Evolutionary conservation across 352 stramenopile genomes (phyloP), one percentile per base, ranked within the genome.

Genomic region (Globisporangium viniferum): DNA sequence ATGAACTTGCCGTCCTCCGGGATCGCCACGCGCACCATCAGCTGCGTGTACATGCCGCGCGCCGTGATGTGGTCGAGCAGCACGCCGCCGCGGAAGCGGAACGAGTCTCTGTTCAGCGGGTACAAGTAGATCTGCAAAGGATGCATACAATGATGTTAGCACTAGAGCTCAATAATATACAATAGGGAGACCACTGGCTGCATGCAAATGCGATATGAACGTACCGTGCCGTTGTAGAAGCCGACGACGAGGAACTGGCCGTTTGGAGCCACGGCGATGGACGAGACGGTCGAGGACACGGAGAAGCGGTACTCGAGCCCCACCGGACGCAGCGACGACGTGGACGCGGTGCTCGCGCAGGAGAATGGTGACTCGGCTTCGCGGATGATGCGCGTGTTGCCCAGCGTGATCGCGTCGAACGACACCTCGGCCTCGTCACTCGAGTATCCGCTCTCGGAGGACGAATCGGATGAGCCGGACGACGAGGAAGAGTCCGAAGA

Each of bases 1-100:
- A 94, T 93, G 64, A 94, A 95, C 59, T 86, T 89, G 56, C 86
- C 86, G 59, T 94, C 83, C 3, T 90, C 79, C 0, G 86, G 86
- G 59, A 95, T 75, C 3, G 85, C 73, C 5, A 95, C 86, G 9
- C 84, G 86, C 48, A 95, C 81, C 74, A 90, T 91, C 7, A 95
- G 78, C 73, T 92, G 82, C 12, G 86, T 95, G 68, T 94, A 93
- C 80, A 95, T 90, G 59, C 82, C 86, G 5, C 86, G 79, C 20
- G 88, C 78, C 22, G 87, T 80, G 64, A 95, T 94, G 58, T 93
- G 84, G 69, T 91, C 86, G n/a, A 95, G 70, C 15, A 95, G 59
- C 3, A 95, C 85, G 2, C 88, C 88, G n/a, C 80, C 73, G 20
- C 78, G 80, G 72, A 91, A 95, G 3, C 80, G 59, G 8, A 91